Base-by-base conservation (phyloP, 805 yeast genomes). In the Cyberlindnera misumaiensis region DNA sequence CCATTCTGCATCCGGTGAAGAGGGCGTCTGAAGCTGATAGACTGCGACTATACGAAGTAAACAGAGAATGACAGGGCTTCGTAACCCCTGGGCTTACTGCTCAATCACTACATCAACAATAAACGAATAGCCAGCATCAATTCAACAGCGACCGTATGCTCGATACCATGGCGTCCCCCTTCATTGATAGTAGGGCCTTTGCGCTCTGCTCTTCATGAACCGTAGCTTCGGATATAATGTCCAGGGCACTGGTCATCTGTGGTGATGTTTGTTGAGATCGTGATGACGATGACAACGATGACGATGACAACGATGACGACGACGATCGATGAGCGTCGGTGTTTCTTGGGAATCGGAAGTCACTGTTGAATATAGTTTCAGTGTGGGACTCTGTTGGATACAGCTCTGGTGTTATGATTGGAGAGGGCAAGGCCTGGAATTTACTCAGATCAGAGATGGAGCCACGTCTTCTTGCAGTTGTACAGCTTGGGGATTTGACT, bases 391-490 rank as follows among this genome's bases (percentile, higher is more conserved):
- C 26, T 3, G 22, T 28, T 14, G 56, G 56, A 25, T 42, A 44
- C 13, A 52, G 30, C 42, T 54, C 58, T 28, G 58, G 57, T 1
- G 58, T 52, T 12, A 54, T 52, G 26, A 49, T 39, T 2, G 58
- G 58, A 1, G 56, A 51, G 4, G 57, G 57, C 7, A 54, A 34
- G 2, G 34, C 16, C 14, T 32, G 34, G 34, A 32, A 32, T 20
- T 22, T 20, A n/a, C 11, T 13, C 17, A 32, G 22, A 13, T 20
- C 34, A 5, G 13, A 13, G 17, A 28, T 22, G 17, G 33, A 12
- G 13, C 22, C 29, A 14, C 16, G 36, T 13, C 27, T 28, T 31
- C 31, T 15, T 13, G 18, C 13, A 10, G 17, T 29, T 4, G 14
- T 10, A 10, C 27, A 20, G 25, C 13, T 32, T 32, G 26, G 16